Conservation (phyloP, 306 rosid species). For the Rosa rugosa region DNA sequence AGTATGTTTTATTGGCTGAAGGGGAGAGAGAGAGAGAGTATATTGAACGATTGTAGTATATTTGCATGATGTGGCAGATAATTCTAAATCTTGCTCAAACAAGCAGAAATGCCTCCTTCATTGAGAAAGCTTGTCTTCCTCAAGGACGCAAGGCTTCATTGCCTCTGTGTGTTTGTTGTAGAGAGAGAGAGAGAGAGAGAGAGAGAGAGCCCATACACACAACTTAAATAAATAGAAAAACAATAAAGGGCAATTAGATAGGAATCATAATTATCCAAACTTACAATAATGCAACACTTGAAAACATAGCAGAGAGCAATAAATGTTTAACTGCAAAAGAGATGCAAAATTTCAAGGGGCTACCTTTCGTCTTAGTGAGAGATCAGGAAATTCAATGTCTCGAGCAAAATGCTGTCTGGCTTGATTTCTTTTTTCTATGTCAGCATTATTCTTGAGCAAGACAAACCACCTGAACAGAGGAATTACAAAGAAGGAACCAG, state of each 20-base stretch:
- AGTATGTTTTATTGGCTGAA: neutral
- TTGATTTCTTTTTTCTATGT: conserved; percentile 77
- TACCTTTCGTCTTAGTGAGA: conserved; percentile 84
- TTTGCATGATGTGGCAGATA: neutral
- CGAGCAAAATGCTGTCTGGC: conserved; percentile 63
- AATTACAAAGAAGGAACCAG: conserved; percentile 95
- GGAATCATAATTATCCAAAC: neutral
- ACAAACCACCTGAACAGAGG: conserved; percentile 86
- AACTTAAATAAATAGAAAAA: neutral
- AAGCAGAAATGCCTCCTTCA: neutral
- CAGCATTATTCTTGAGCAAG: conserved; percentile 53
- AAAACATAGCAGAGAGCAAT: neutral
- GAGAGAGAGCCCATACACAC: neutral
- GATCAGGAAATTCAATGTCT: conserved; percentile 77
- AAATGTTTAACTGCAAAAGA: neutral
- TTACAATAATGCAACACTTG: neutral
- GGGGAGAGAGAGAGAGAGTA: too few species aligned
- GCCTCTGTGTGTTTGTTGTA: too few species aligned
- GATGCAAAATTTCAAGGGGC: neutral
- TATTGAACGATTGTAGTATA: too few species aligned
- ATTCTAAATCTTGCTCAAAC: neutral
- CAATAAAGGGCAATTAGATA: neutral
- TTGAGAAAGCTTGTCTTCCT: neutral
- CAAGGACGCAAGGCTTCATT: neutral
- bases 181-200: neutral